Base-by-base conservation (phyloP, 495 filamentous ascomycete species). In the Massariosphaeria phaeospora region DNA sequence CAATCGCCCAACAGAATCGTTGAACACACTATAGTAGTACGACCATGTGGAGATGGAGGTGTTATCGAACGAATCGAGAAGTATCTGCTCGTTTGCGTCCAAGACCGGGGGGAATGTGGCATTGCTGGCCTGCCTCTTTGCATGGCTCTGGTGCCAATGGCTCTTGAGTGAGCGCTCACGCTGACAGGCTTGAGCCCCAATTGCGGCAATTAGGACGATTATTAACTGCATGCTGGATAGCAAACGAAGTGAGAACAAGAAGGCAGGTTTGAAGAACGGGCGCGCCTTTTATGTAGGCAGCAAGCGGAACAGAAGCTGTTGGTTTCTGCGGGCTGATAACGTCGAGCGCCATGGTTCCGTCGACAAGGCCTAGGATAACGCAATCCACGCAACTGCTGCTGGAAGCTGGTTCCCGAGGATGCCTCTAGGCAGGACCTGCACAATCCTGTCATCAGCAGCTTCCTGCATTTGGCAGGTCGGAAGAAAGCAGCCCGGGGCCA, bases 1-100 rank as follows among this genome's bases (percentile, higher is more conserved):
- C 27, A 12, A 18, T n/a, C 21, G 3, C 1, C n/a, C 1, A 9
- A 25, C 24, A 3, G n/a, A n/a, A n/a, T n/a, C n/a, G 25, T 33
- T 26, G 15, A 10, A 46, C 56, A 6, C 24, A 59, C 56, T 55
- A 40, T 63, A 63, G 33, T 63, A 63, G 38, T 58, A 58, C n/a
- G 54, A 58, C 60, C 60, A 63, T 42, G 36, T 44, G 12, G 48
- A 39, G 23, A 63, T 63, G n/a, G 60, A 57, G 6, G 49, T 50
- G 27, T 58, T 59, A 39, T 58, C 55, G 26, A 63, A 63, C n/a
- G 60, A 63, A 36, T 63, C 41, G 12, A 63, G 20, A 9, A 63
- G 36, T 11, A 59, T 24, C 30, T 63, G 31, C 46, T 63, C 60
- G 18, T 58, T 55, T 1, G 41, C 24, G 38, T 58, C 55, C 24